Percentiles rank a stretch among this genome's conserved stretches.
These are phyloP conservation scores for Nemania sp. DNA, from an alignment of 2,329 filamentous ascomycete genomes.

Conservation along the genomic window DNA sequence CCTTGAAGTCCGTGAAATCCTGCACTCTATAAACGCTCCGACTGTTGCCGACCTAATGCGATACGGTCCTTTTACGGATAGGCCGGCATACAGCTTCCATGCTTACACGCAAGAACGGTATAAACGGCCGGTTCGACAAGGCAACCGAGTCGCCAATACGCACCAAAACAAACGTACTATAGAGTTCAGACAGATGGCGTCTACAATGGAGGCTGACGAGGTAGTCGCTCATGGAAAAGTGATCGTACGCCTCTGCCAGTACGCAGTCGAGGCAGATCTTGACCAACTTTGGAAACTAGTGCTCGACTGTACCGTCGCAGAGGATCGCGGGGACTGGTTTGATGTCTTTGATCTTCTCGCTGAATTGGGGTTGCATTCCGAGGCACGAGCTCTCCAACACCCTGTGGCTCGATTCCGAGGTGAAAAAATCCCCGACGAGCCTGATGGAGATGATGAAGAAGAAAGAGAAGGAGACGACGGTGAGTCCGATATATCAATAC, in stretches of 20 bases:
- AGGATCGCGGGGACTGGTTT: constrained; percentile 34
- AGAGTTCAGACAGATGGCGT: constrained; percentile 44
- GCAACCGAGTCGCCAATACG: too few relatives aligned
- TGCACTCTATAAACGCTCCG: constrained; percentile 3
- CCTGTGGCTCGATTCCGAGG: constrained; percentile 22
- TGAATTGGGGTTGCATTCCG: constrained; percentile 33
- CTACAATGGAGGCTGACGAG: constrained; percentile 40
- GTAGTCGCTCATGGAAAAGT: constrained; percentile 36
- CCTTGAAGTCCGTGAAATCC: constrained; percentile 8
- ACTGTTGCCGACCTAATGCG: constrained; percentile 11
- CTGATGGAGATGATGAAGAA: background rate
- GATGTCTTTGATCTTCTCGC: constrained; percentile 44
- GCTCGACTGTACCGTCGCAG: constrained; percentile 30
- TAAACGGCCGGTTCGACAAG: background rate
- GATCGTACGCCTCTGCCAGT: constrained; percentile 32
- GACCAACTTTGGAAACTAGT: constrained; percentile 29
- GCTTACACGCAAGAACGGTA: background rate
- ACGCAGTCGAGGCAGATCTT: constrained; percentile 17
- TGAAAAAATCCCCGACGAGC: background rate
- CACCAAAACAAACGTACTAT: constrained; percentile 39
- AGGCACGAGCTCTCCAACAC: constrained; percentile 35
- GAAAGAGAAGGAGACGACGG: background rate
- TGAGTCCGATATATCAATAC: too few relatives aligned
- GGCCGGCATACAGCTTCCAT: constrained; percentile 31
- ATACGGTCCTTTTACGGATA: fast-evolving